Evolutionary conservation across 148 eudicot species (phyloP), one percentile per base, ranked within the genome.

Genomic region (Suaeda aralocaspica): DNA sequence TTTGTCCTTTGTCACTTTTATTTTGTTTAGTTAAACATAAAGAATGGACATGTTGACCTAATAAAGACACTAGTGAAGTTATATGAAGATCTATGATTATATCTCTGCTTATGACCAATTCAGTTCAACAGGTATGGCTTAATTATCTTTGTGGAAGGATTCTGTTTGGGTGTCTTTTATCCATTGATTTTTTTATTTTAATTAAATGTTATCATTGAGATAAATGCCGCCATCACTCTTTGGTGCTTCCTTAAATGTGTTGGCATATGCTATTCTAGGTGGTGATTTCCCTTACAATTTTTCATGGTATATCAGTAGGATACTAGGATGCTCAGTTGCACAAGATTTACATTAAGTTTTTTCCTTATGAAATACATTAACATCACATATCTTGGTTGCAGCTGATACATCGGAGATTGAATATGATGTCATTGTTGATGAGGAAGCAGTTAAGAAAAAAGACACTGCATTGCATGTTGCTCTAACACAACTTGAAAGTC

Each of bases 391-490:
- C 5, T 60, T 80, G 75, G 33, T 76, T 74, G 72, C 86, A 90
- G 94, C 41, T 80, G 86, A 84, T 75, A 69, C 69, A 68, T 69
- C 87, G 55, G 99, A 89, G 36, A 72, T 82, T 65, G 92, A 83
- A 69, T 73, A 46, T 74, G 91, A 95, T 73, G 80, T 84, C 69
- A 82, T 79, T 41, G 81, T 73, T 19, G 86, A 80, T 74, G 90
- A 89, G 70, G 72, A 41, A 57, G 75, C 76, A 71, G 85, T 78
- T 41, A 72, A 74, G 55, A 87, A 86, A 78, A 91, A 86, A 74
- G 84, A 91, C 58, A 68, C 79, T 55, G 92, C 97, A 49, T 82
- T 95, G 58, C 89, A 78, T 52, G 39, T 45, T 48, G 99, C 99
- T 65, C 79, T 95, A 59, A 83, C 82, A 44, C 85, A 78, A 60